Evolutionary conservation across 768 basidiomycete species (phyloP).

Genomic region (Coprinopsis strossmayeri): DNA sequence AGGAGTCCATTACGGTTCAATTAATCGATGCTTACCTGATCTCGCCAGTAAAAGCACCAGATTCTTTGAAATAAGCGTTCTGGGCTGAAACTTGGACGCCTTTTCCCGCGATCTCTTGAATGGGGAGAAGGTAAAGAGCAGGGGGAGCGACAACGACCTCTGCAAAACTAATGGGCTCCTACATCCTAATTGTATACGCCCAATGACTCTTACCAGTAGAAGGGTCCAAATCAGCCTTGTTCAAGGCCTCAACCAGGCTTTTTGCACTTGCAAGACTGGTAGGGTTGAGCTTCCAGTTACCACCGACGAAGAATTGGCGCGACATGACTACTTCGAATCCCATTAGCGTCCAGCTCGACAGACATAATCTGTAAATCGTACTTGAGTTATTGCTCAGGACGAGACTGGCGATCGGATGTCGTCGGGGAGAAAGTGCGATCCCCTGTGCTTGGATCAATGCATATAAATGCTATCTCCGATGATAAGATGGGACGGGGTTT

Average conservation of each 20-base stretch:
- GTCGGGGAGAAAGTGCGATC: too few species aligned
- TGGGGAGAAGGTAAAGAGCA: conserved; percentile 75
- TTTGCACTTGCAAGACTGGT: conserved; percentile 55
- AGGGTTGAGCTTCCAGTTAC: conserved; percentile 99
- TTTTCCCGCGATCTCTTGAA: conserved; percentile 54
- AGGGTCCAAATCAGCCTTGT: conserved; percentile 73
- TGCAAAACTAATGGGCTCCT: conserved; percentile 23
- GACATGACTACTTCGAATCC: conserved; percentile 2
- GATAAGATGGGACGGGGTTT: too few species aligned
- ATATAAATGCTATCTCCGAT: too few species aligned
- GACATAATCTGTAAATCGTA: too few species aligned
- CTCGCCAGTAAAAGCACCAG: conserved; percentile 95
- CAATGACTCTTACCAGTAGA: conserved; percentile 51
- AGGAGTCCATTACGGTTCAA: not conserved
- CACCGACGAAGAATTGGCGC: conserved; percentile 93
- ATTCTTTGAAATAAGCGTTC: conserved; percentile 79
- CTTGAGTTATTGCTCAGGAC: too few species aligned
- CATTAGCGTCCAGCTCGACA: too few species aligned
- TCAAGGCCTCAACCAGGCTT: conserved; percentile 62
- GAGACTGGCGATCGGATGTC: too few species aligned
- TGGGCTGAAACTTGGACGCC: conserved; percentile 83
- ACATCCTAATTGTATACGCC: conserved; percentile 11
- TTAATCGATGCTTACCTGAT: conserved; percentile 55
- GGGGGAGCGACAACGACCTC: conserved; percentile 95
- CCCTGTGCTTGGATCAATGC: too few species aligned